Evolutionary conservation across 1,284 basidiomycete genomes (phyloP).

Genomic region (Afroboletus lepidellus): DNA sequence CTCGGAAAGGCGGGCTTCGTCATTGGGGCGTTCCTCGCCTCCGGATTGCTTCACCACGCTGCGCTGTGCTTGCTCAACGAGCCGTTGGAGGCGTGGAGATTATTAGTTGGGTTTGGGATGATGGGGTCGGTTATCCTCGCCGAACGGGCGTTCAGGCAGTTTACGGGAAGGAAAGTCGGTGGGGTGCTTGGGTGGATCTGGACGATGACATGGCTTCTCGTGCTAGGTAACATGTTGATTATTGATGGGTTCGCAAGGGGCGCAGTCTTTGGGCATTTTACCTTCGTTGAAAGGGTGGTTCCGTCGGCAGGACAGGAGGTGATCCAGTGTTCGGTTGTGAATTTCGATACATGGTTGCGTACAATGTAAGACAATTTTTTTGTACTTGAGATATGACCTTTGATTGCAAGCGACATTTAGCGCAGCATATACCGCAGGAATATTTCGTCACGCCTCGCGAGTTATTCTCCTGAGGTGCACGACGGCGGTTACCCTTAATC

Average conservation of each 20-base stretch:
- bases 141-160: slow-evolving; percentile 38
- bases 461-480: too few species aligned
- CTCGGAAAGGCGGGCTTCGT: slow-evolving; percentile 46
- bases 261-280: slow-evolving; percentile 38
- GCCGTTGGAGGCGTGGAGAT: slow-evolving; percentile 41
- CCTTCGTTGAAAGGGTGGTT: slow-evolving; percentile 5
- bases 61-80: slow-evolving; percentile 51
- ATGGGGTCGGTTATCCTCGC: slow-evolving; percentile 40
- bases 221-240: slow-evolving; percentile 36
- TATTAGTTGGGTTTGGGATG: slow-evolving; percentile 36
- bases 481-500: too few species aligned
- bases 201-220: slow-evolving; percentile 42
- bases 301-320: slow-evolving; percentile 13
- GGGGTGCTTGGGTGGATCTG: slow-evolving; percentile 34
- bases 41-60: slow-evolving; percentile 52
- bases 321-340: slow-evolving; percentile 4
- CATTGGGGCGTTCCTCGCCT: slow-evolving; percentile 53
- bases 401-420: not conserved
- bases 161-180: slow-evolving; percentile 37
- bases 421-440: not conserved
- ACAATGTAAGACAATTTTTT: not conserved
- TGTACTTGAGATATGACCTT: not conserved
- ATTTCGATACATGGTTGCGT: slow-evolving; percentile 16
- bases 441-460: too few species aligned
- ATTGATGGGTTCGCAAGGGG: slow-evolving; percentile 49